phyloP scores from a whole-genome alignment of 2,329 filamentous ascomycete species.

The Huntiella bhutanensis region DNA sequence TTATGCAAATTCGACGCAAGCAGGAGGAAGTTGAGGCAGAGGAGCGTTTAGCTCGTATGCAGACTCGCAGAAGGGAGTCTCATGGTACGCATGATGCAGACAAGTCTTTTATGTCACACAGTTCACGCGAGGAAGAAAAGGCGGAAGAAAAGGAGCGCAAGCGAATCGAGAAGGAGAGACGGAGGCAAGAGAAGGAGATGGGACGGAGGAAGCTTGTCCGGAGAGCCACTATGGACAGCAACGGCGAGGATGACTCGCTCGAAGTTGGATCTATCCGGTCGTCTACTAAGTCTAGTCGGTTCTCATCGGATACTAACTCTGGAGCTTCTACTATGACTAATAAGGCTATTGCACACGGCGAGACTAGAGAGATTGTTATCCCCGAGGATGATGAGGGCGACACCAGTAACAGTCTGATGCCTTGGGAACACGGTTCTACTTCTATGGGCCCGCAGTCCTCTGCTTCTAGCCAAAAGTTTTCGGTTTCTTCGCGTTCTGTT shows the following conservation, averaged over 20 bases:
- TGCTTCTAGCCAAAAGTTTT: background rate
- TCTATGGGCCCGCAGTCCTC: background rate
- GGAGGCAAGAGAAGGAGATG: conserved; percentile 6
- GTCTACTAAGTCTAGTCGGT: conserved; percentile 6
- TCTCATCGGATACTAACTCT: conserved; percentile 6
- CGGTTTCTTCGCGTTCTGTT: background rate
- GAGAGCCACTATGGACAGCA: background rate
- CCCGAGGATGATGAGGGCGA: background rate
- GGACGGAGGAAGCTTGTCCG: conserved; percentile 7
- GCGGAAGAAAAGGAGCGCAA: conserved; percentile 2
- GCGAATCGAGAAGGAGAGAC: conserved; percentile 2
- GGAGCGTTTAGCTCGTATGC: conserved; percentile 4
- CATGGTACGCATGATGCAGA: conserved; percentile 2
- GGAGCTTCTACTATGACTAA: background rate
- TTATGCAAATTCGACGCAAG: conserved; percentile 40
- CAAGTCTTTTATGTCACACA: conserved; percentile 2
- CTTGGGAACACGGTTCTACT: conserved; percentile 1
- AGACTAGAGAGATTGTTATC: conserved; percentile 5
- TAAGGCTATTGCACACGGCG: background rate
- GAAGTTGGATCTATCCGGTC: conserved; percentile 5
- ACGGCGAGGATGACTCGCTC: background rate
- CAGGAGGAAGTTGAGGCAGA: conserved; percentile 22
- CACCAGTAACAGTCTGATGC: background rate
- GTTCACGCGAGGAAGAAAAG: background rate
- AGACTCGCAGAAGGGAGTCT: background rate